These are phyloP conservation scores for Ustilago trichophora DNA, from an alignment of 1,284 basidiomycete species.

Conservation along the genomic window DNA sequence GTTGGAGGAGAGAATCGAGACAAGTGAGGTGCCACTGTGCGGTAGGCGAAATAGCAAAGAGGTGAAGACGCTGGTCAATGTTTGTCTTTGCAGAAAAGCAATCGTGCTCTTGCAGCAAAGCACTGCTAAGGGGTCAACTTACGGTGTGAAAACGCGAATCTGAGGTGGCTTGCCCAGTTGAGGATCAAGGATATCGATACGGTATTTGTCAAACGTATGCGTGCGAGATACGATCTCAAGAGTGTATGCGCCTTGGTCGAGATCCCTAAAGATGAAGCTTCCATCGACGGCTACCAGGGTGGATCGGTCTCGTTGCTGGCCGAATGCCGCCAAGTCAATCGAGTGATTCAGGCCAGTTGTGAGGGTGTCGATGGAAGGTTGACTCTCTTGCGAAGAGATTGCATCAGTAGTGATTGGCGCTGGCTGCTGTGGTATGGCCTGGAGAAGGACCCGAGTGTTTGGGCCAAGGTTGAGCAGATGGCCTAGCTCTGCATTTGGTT, in stretches of 20 bases:
- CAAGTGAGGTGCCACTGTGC: conserved; percentile 35
- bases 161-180: conserved; percentile 27
- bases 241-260: conserved; percentile 43
- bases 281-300: conserved; percentile 43
- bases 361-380: not conserved
- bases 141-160: conserved; percentile 44
- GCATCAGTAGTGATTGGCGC: not conserved
- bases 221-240: conserved; percentile 36
- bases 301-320: conserved; percentile 29
- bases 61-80: not conserved
- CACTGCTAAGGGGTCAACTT: conserved; percentile 10
- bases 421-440: conserved; percentile 21
- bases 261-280: conserved; percentile 46
- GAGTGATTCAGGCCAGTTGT: not conserved
- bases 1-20: conserved; percentile 29
- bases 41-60: not conserved
- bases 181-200: conserved; percentile 35
- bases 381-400: too few species aligned
- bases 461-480: conserved; percentile 40
- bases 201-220: conserved; percentile 42
- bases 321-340: conserved; percentile 16
- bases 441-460: conserved; percentile 32
- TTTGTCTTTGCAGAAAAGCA: too few species aligned
- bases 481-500: conserved; percentile 36
- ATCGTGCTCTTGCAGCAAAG: too few species aligned